phyloP scores from a whole-genome alignment of 2,329 filamentous ascomycete genomes.

The Pleurostoma richardsiae region DNA sequence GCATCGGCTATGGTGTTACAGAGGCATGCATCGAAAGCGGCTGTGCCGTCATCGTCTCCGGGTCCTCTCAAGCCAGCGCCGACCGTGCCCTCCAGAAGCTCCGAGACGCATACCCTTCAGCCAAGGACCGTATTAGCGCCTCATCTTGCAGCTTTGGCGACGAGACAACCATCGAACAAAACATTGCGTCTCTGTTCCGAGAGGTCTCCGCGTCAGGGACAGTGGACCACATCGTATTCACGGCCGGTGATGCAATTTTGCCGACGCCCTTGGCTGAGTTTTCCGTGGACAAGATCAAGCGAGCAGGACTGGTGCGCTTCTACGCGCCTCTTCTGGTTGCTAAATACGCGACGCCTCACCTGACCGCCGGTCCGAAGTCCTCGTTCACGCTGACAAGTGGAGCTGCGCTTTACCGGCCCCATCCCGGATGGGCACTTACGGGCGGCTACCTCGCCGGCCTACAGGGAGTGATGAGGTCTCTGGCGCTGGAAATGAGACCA shows the following conservation, averaged over 20 bases:
- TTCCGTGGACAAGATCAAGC: conserved; percentile 14
- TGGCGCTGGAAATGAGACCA: conserved; percentile 60
- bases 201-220: conserved; percentile 10
- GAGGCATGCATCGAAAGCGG: conserved; percentile 44
- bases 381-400: conserved; percentile 52
- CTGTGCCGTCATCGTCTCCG: conserved; percentile 40
- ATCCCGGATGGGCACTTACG: conserved; percentile 43
- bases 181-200: conserved; percentile 26
- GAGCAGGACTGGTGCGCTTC: conserved; percentile 21
- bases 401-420: conserved; percentile 42
- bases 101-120: background rate
- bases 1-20: conserved; percentile 46
- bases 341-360: conserved; percentile 20
- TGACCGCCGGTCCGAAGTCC: conserved; percentile 29
- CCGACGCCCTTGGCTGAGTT: conserved; percentile 13
- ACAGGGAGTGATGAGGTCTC: conserved; percentile 44
- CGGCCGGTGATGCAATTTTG: conserved; percentile 20
- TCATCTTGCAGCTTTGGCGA: background rate
- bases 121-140: background rate
- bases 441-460: conserved; percentile 42
- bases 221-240: conserved; percentile 18
- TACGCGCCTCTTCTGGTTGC: conserved; percentile 22
- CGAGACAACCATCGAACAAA: conserved; percentile 2
- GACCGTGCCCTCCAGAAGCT: conserved; percentile 21
- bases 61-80: conserved; percentile 29